Base-by-base conservation (phyloP, 2,329 filamentous ascomycete species). In the Furcasterigmium furcatum region DNA sequence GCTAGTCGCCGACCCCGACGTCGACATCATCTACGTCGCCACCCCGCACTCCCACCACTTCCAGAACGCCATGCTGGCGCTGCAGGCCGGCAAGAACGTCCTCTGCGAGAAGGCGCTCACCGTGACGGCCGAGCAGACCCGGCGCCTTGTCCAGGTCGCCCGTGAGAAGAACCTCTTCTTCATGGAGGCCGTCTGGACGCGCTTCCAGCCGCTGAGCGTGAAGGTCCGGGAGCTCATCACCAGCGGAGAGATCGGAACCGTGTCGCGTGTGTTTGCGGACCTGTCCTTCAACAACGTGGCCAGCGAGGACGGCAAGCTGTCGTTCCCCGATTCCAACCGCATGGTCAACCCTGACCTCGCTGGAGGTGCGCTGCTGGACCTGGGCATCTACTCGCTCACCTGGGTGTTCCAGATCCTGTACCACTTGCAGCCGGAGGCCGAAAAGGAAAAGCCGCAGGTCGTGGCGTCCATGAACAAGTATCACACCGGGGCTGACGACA, bases 1-100 rank as follows among this genome's bases (percentile, higher is more conserved):
- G 62, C 79, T 96, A 22, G 89, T 92, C 21, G 77, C 79, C 42
- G 88, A 95, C 62, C 72, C 85, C 7, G 79, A 88, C 57, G 79
- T 95, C 54, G 88, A 95, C 64, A 88, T 95, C 56, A 70, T 96
- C 68, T 96, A 95, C 66, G 81, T 96, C 46, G 90, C 89, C 20
- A 95, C 91, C 4, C 91, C 91, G 14, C 91, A 95, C 71, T 91
- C 87, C 57, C 91, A 95, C 65, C 91, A 96, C 72, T 95, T 91
- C 72, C 89, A 95, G 65, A 92, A 96, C 68, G 80, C 82, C 52
- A 88, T 91, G 80, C 78, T 95, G n/a, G 87, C 84, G 36, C 75
- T 96, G 32, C 79, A 88, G 54, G 87, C 87, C 8, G 87, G 88
- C 58, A 96, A 95, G 75, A 79, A 92, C 58, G 89, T 96, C 24